Evolutionary conservation across 768 basidiomycete species (phyloP), one percentile per base, ranked within the genome.

Genomic region (Fibroporia radiculosa): DNA sequence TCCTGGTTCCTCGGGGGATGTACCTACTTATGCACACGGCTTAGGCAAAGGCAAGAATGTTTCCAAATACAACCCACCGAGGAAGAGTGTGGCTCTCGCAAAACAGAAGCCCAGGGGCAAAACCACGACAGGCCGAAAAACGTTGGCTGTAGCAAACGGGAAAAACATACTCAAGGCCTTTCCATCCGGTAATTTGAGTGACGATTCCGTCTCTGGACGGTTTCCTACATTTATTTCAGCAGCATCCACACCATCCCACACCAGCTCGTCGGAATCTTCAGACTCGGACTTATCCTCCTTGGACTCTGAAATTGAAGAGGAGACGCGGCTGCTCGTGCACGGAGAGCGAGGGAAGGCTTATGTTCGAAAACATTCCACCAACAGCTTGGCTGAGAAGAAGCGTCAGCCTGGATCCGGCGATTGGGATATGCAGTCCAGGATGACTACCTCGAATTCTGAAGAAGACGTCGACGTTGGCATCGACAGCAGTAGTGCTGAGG

Each of bases 401-500:
- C 48, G 49, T 49, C 37, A 51, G 49, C 22, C 62, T 52, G 72
- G 74, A 42, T n/a, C n/a, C n/a, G 49, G 51, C 32, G 73, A 73
- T 49, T 87, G 85, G 84, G 71, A 84, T 50, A 82, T 84, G 43
- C 70, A 74, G 25, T 75, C 83, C 10, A 73, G 84, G 49, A 81
- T 80, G 58, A 77, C 70, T 56, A 85, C 84, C 56, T 81, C 82
- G n/a, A 80, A 75, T 46, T 74, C 66, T 22, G 80, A 80, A 45
- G 80, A 79, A 74, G 81, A 82, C 33, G 67, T 77, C 31, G 81
- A 80, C 44, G 67, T 68, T 3, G 78, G 77, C 6, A 75, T 75
- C 29, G 79, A 76, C 3, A 78, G 77, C 0, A 64, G 53, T 6
- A 73, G 77, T 0, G 75, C 75, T 8, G 67, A 70, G 0, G 68